These are phyloP conservation scores for Tetrastigma voinierianum DNA, from an alignment of 164 flowering plant genomes.

Conservation along the genomic window DNA sequence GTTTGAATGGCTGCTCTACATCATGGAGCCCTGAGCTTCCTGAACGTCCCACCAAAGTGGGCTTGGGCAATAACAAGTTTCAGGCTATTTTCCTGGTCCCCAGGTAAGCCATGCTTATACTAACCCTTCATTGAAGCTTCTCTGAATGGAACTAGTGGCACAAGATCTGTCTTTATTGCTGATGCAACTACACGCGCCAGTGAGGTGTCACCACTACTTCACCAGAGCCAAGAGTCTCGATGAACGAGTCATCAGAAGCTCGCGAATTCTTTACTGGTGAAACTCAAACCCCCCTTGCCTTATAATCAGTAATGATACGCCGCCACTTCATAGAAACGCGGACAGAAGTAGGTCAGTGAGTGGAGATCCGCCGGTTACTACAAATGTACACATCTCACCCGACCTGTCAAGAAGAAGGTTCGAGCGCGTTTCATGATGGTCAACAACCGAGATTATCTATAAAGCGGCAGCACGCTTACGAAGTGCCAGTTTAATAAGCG, in stretches of 20 bases:
- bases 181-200: conserved; percentile 30
- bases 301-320: conserved; percentile 76
- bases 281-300: conserved; percentile 35
- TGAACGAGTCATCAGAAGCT: conserved; percentile 38
- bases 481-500: conserved; percentile 50
- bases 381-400: conserved; percentile 71
- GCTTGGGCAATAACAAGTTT: conserved; percentile 88
- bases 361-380: conserved; percentile 88
- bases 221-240: conserved; percentile 31
- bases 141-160: conserved; percentile 23
- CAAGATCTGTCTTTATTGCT: conserved; percentile 23
- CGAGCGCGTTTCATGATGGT: conserved; percentile 82
- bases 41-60: conserved; percentile 91
- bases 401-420: conserved; percentile 92
- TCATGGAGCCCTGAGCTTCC: conserved; percentile 73
- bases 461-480: conserved; percentile 91
- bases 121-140: conserved; percentile 48
- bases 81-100: conserved; percentile 81
- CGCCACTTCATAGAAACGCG: conserved; percentile 94
- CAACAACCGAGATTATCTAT: conserved; percentile 83
- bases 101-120: too few relatives aligned
- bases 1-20: conserved; percentile 2
- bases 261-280: conserved; percentile 55
- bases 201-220: conserved; percentile 31
- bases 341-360: conserved; percentile 96